Evolutionary conservation across 2,329 filamentous ascomycete species (phyloP), one percentile per base, ranked within the genome.

Genomic region (Alternaria burnsii): DNA sequence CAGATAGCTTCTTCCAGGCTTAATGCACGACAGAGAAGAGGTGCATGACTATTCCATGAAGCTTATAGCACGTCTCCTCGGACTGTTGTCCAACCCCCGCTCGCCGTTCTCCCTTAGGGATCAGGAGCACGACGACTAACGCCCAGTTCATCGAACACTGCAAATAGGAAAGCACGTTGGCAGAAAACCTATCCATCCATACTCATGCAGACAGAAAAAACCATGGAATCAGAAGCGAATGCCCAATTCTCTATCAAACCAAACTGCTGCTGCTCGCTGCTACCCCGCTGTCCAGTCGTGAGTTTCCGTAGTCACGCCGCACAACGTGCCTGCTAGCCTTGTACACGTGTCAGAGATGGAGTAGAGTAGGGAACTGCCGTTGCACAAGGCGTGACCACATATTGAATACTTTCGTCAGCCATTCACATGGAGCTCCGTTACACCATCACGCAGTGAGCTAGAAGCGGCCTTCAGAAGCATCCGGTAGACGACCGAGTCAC

Each of bases 391-490:
- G 16, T 44, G 48, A 26, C 32, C 24, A 48, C 41, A 11, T 22
- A 48, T 26, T 52, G 41, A 28, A 7, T 18, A 41, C 10, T 6
- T 28, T 34, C 3, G 18, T 36, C 52, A 52, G 53, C 72, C 70
- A 76, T 52, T 74, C 66, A 74, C 48, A 65, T 55, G 41, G 55
- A 44, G 34, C 50, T 51, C 62, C 66, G 59, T 70, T 67, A 69
- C 72, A 72, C 70, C 66, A 59, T 66, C 47, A 68, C 61, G 65
- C 59, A 67, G 36, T 50, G 20, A 52, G 53, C 56, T 52, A 24
- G 54, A 57, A 54, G 52, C 46, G 62, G 66, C 56, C 59, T 53
- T 53, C 58, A 28, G 41, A 20, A 50, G 32, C 34, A 42, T 26
- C 53, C 5, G 32, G 32, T 36, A 36, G 32, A 36, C 5, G 42